These are phyloP conservation scores for Brettanomyces sp. DNA, from an alignment of 805 yeast species.

Conservation along the genomic window DNA sequence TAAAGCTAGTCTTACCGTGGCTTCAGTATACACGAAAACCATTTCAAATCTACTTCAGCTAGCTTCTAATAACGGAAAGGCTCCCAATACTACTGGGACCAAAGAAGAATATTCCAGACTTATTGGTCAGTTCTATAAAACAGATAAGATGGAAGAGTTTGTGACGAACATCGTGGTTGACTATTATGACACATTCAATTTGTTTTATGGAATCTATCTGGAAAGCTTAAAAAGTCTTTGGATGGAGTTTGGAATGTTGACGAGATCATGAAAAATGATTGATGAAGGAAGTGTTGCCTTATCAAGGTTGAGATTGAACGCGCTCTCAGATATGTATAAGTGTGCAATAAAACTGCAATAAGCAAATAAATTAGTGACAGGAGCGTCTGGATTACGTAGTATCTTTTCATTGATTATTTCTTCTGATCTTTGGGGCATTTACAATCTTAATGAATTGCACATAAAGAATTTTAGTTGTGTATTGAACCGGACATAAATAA, in stretches of 20 bases:
- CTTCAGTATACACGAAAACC: slow-evolving; percentile 9
- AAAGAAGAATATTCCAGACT: slow-evolving; percentile 1
- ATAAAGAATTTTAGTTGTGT: no score
- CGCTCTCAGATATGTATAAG: no score
- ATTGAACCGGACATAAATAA: no score
- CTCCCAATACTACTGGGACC: slow-evolving; percentile 1
- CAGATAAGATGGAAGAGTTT: slow-evolving; percentile 4
- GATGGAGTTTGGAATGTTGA: slow-evolving; percentile 6
- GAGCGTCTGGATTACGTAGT: no score
- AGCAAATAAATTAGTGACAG: no score
- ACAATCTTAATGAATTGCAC: no score
- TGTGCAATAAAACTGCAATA: no score
- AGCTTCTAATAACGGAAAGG: neutral
- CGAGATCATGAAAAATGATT: neutral
- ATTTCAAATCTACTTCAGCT: neutral
- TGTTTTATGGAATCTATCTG: slow-evolving; percentile 10
- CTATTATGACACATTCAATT: slow-evolving; percentile 11
- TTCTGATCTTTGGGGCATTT: no score
- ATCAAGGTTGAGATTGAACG: no score
- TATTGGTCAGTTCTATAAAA: slow-evolving; percentile 10
- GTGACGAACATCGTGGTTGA: slow-evolving; percentile 5
- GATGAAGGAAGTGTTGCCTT: neutral
- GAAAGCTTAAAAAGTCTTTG: slow-evolving; percentile 4
- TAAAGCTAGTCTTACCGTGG: slow-evolving; percentile 8
- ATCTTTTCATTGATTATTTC: no score